Evolutionary conservation across 1,284 basidiomycete genomes (phyloP), one percentile per base, ranked within the genome.

Genomic region (Heimioporus retisporus): DNA sequence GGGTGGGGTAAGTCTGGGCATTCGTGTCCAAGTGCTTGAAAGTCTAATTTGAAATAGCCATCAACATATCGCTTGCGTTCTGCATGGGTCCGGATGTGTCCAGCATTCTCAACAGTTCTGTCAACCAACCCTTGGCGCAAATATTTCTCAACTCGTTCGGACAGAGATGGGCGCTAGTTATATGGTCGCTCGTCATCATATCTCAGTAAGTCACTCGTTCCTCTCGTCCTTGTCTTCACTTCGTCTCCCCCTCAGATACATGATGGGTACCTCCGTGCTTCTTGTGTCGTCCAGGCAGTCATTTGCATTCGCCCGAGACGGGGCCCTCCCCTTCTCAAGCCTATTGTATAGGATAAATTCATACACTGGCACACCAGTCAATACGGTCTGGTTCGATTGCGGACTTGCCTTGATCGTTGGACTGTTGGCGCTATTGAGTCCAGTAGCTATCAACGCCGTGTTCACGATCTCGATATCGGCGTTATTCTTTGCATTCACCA

Each of bases 291-390:
- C 82, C 10, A 81, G 90, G 18, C 90, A 92, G 73, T 84, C 88
- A 0, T 92, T 90, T 69, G 90, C 90, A 0, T 91, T 92, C 72
- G 84, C 87, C 23, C 72, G 81, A 31, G 80, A 81, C 55, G 72
- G 73, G 11, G 70, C 70, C 1, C 68, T 76, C 4, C 76, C 73
- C 1, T 31, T 77, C 2, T 75, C 68, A 48, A 69, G 57, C 61
- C 66, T 65, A 63, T 72, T 73, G 55, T 77, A 76, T 50, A 65
- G 57, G 25, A 60, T 76, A 14, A 77, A 76, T 40, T 19, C 50
- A 4, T 71, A 61, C 55, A 81, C 80, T 2, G 67, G 70, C 21
- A 80, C 79, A 0, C 79, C 79, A 2, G 70, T 80, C 57, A 79
- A 79, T 51, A 70, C 79, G 0, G 77, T 79, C 14, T 74, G 75